phyloP scores from a whole-genome alignment of 1,139 yeast genomes.

The Blastobotrys raffinosifermentans region DNA sequence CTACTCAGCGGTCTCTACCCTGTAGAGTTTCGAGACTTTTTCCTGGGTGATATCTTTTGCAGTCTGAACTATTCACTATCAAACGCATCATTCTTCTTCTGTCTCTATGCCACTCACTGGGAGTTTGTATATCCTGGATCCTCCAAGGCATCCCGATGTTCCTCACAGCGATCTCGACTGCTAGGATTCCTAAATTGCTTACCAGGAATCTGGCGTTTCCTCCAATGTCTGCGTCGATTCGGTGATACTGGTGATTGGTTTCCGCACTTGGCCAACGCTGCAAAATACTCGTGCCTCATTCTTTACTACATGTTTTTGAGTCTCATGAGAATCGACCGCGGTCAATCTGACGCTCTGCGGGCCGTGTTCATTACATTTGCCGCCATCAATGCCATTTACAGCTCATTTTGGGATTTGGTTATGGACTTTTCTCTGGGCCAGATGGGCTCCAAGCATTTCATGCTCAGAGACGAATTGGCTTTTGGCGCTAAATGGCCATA shows the following conservation, averaged over 20 bases:
- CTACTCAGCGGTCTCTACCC: constrained; percentile 82
- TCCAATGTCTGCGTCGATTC: constrained; percentile 88
- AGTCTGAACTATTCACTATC: constrained; percentile 85
- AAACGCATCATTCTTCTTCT: constrained; percentile 77
- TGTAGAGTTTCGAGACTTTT: constrained; percentile 91
- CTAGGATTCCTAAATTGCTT: constrained; percentile 80
- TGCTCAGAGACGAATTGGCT: constrained; percentile 67
- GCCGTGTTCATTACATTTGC: constrained; percentile 71
- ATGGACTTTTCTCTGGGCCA: constrained; percentile 96
- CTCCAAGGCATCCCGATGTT: constrained; percentile 49
- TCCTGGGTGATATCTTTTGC: constrained; percentile 83
- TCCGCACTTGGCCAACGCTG: constrained; percentile 92
- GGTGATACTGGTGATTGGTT: constrained; percentile 93
- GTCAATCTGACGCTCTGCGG: constrained; percentile 37
- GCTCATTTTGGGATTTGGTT: constrained; percentile 79
- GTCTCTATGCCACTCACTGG: constrained; percentile 73
- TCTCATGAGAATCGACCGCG: constrained; percentile 61
- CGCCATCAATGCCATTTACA: constrained; percentile 58
- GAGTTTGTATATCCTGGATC: constrained; percentile 35
- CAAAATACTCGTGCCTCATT: constrained; percentile 63
- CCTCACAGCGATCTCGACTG: constrained; percentile 64
- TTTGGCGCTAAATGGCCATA: constrained; percentile 56
- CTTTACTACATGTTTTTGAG: constrained; percentile 71
- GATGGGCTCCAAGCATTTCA: constrained; percentile 55
- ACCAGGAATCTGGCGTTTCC: constrained; percentile 85